These are phyloP conservation scores for Warburgia ugandensis DNA, from an alignment of 164 flowering plant genomes.

Conservation along the genomic window DNA sequence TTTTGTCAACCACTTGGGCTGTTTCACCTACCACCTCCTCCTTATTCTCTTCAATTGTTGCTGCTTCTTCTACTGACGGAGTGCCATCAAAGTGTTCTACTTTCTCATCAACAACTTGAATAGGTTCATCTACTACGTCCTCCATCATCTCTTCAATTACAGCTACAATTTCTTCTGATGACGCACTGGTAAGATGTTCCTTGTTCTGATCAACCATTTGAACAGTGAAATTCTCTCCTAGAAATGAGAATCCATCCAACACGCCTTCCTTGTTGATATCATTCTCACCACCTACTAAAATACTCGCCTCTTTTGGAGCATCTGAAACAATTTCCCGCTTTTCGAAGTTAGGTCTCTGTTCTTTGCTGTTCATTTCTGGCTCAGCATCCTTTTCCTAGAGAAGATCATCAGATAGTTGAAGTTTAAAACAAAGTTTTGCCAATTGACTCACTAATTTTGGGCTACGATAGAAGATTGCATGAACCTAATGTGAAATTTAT, in stretches of 20 bases:
- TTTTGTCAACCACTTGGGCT: too few species aligned
- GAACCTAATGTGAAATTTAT: too few species aligned
- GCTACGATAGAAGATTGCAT: too few species aligned
- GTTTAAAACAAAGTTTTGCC: too few species aligned
- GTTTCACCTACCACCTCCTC: too few species aligned
- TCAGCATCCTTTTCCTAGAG: constrained; percentile 1
- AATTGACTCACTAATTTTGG: too few species aligned
- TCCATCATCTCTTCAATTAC: neutral
- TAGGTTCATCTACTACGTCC: too few species aligned
- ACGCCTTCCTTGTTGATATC: neutral
- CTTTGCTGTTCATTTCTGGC: neutral
- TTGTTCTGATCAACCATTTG: neutral
- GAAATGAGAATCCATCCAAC: neutral
- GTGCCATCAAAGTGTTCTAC: too few species aligned
- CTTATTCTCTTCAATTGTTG: too few species aligned
- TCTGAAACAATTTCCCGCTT: neutral
- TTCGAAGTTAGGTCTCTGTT: neutral
- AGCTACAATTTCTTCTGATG: neutral
- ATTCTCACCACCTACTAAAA: neutral
- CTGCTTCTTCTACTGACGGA: too few species aligned
- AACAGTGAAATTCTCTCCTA: neutral
- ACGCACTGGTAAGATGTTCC: neutral
- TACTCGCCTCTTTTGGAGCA: neutral
- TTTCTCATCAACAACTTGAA: too few species aligned
- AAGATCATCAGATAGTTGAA: too few species aligned